Evolutionary conservation across 2,329 filamentous ascomycete species (phyloP), one percentile per base, ranked within the genome.

Genomic region (Pseudocercospora fijiensis): DNA sequence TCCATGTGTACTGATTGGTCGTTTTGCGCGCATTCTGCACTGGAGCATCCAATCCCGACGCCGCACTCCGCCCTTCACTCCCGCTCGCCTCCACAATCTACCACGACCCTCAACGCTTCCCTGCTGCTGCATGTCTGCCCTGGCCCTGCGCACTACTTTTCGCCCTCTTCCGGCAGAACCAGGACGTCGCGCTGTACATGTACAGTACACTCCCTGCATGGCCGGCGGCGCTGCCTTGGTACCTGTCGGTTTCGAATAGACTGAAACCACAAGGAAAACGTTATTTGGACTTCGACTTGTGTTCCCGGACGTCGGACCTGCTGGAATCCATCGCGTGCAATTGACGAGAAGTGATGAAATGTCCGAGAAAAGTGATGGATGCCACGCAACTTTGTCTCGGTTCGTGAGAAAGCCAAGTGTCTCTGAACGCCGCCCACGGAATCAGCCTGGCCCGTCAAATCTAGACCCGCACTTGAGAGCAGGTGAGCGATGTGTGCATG

Each of bases 91-190:
- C 61, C 61, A 52, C 61, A 62, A 41, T 27, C 51, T 30, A 55
- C 60, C 27, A 47, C 60, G 43, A 62, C 53, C 37, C 60, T 62
- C 60, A 62, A 62, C 60, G 53, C 45, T 57, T 62, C 60, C 53
- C 30, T 61, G 59, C 59, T 63, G 47, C 57, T 49, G 13, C 26
- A 28, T 18, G 57, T 53, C 49, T 55, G 20, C 56, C 28, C 30
- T 26, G 22, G 47, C 3, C 47, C 47, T 20, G 47, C 47, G 18
- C 47, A 26, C 49, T 27, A 18, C 13, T 52, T n/a, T n/a, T 47
- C 43, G 18, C 43, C 18, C 3, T 47, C 13, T 52, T 7, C 47
- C 24, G 18, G 49, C 49, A 52, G 20, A 26, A n/a, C 49, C 49
- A 52, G 24, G 49, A 28, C 49, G 11, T n/a, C 49, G 49, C 49